Evolutionary conservation across 2,329 filamentous ascomycete genomes (phyloP), one percentile per base, ranked within the genome.

Genomic region (Aspergillus unguis): DNA sequence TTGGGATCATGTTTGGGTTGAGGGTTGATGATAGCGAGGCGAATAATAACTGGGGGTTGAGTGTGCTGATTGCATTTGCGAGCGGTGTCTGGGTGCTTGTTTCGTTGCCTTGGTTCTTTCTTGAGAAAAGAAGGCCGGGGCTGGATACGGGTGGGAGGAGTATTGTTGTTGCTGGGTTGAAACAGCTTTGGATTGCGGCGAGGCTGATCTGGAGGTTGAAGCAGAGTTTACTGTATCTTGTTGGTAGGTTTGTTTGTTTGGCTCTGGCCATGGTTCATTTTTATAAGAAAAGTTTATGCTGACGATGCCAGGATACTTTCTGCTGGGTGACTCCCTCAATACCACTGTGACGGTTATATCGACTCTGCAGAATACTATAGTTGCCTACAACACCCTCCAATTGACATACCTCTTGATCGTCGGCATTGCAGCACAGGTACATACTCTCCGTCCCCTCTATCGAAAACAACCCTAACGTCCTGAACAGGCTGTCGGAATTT

Each of bases 301-400:
- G 29, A 41, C 29, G 9, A 6, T 29, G 46, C 43, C 56, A 68
- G 76, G 78, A 3, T 88, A 86, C 62, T 87, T 88, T 63, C 73
- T 88, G 2, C 77, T 88, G 0, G 85, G 83, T n/a, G 85, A 88
- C 67, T 84, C 81, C 1, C 74, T 87, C 33, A 87, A 87, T 65
- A 88, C 85, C 0, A 86, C 85, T 0, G 82, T 87, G 4, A 87
- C 85, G 0, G 84, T 88, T 25, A 83, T 88, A 31, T 76, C 73
- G 0, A 87, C 84, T 0, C 68, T 87, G 4, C 85, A 88, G 62
- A 87, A 87, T 58, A 75, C 76, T 33, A 78, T 87, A 3, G 83
- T 87, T 3, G 74, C 77, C 3, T 88, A 86, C 67, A 83, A 85
- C 61, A 85, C 83, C 1, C 71, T 87, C 27, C 77, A 83, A 44